phyloP scores from a whole-genome alignment of 2,329 filamentous ascomycete species.

The Botrytis porri region DNA sequence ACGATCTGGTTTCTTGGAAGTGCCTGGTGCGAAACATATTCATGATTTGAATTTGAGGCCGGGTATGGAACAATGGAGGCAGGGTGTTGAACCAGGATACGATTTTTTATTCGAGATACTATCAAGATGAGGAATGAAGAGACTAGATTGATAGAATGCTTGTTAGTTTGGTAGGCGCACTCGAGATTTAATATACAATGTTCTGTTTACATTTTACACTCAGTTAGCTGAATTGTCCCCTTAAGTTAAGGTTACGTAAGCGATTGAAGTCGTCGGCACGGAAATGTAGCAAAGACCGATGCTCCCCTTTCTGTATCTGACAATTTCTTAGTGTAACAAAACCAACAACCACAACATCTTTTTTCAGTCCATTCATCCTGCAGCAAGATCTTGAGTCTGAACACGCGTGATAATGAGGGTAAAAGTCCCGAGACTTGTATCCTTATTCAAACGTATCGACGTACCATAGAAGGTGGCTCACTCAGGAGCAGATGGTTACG shows the following conservation, averaged over 20 bases:
- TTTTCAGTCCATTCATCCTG: neutral
- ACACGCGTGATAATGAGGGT: neutral
- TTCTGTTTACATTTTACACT: neutral
- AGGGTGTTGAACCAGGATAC: neutral
- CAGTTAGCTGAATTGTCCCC: neutral
- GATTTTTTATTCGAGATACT: conserved; percentile 1
- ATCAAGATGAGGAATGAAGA: neutral
- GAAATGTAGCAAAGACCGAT: neutral
- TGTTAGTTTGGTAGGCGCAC: neutral
- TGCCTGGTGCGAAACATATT: neutral
- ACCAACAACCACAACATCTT: neutral
- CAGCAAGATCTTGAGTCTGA: neutral
- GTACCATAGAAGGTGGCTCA: neutral
- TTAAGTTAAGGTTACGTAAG: no score
- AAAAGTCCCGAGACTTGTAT: neutral
- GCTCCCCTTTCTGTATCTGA: neutral
- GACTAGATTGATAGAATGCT: neutral
- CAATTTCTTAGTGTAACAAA: neutral
- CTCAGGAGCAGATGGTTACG: neutral
- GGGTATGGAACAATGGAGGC: conserved; percentile 2
- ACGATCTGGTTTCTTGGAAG: neutral
- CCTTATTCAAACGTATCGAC: neutral
- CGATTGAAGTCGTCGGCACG: neutral
- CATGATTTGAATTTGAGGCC: conserved; percentile 1
- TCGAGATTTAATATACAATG: no score